These are phyloP conservation scores for Sporothrix protearum DNA, from an alignment of 2,329 filamentous ascomycete genomes.

Conservation along the genomic window DNA sequence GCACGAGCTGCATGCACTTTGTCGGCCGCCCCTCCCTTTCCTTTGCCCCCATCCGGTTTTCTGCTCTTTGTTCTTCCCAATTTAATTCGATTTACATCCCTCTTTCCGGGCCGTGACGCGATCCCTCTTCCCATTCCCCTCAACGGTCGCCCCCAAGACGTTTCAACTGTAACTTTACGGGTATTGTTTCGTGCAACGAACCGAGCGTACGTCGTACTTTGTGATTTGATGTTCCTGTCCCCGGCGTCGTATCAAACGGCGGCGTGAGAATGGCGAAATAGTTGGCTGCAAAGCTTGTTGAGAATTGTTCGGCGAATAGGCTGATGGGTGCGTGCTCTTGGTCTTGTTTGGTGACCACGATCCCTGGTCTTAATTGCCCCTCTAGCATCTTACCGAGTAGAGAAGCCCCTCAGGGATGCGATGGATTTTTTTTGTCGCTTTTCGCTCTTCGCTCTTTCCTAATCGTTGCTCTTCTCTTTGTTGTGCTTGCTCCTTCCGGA, in stretches of 20 bases:
- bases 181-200: background rate
- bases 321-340: background rate
- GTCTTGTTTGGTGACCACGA: background rate
- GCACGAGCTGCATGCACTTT: constrained; percentile 8
- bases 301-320: background rate
- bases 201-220: constrained; percentile 9
- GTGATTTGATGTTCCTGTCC: background rate
- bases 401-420: background rate
- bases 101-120: background rate
- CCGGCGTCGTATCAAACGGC: background rate
- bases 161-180: background rate
- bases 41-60: background rate
- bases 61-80: background rate
- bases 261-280: background rate
- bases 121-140: background rate
- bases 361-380: constrained; percentile 13
- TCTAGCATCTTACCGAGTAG: background rate
- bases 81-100: background rate
- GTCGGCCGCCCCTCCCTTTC: background rate
- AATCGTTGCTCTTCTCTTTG: background rate
- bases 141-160: background rate
- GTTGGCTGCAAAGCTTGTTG: background rate
- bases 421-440: background rate
- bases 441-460: background rate
- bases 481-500: background rate